Evolutionary conservation across 176 grass and related monocot species (phyloP).

Genomic region (Zizania latifolia): DNA sequence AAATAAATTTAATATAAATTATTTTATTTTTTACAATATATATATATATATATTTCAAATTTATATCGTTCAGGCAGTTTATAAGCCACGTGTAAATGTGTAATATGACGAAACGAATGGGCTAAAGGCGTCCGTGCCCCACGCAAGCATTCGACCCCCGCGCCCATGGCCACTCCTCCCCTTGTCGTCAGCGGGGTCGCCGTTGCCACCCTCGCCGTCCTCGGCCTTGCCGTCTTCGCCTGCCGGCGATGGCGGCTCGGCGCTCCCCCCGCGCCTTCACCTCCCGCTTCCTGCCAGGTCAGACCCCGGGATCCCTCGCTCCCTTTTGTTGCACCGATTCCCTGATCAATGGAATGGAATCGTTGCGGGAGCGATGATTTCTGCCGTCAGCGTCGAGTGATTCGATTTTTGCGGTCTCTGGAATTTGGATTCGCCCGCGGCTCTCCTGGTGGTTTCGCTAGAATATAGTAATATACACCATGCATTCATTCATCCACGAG

Average conservation of each 20-base stretch:
- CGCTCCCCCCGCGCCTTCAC: neutral
- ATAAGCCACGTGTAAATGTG: too few species aligned
- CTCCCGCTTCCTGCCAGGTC: neutral
- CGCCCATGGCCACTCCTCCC: constrained; percentile 21
- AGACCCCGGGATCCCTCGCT: neutral
- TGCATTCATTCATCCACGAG: neutral
- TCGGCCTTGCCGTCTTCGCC: constrained; percentile 30
- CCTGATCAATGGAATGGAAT: constrained; percentile 1
- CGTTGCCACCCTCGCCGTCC: constrained; percentile 28
- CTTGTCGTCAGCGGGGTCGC: constrained; percentile 18
- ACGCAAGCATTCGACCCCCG: neutral
- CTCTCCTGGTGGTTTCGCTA: neutral
- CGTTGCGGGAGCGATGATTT: too few species aligned
- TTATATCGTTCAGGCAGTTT: too few species aligned
- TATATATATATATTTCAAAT: too few species aligned
- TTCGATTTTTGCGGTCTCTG: neutral
- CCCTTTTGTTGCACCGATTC: neutral
- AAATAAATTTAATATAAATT: too few species aligned
- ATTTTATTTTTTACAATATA: too few species aligned
- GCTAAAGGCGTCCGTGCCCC: neutral
- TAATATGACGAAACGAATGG: too few species aligned
- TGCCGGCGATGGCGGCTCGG: constrained; percentile 26
- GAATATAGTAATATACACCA: neutral
- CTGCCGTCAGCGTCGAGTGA: too few species aligned
- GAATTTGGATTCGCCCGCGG: neutral